Evolutionary conservation across 768 basidiomycete species (phyloP).

Genomic region (Hortiboletus flavorubellus): DNA sequence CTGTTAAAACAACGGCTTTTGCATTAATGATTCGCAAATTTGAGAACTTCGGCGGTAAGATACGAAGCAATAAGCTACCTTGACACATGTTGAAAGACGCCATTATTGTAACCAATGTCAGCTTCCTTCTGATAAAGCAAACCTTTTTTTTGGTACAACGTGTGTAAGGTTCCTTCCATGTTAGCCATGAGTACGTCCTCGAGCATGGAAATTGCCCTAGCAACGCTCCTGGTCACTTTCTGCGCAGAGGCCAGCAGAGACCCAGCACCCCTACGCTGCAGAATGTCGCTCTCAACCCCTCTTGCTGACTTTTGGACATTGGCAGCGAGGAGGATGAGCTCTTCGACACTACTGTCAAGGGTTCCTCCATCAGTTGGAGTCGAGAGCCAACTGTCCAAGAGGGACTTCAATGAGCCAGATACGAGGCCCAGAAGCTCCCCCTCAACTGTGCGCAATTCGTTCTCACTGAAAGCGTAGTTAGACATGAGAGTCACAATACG

Average conservation of each 20-base stretch:
- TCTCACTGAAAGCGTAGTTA: too few relatives aligned
- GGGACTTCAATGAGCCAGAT: background rate
- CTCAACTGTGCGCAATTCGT: too few relatives aligned
- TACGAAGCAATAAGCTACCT: too few relatives aligned
- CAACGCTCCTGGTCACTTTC: background rate
- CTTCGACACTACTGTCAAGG: background rate
- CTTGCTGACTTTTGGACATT: background rate
- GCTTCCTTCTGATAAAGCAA: background rate
- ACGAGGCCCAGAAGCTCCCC: background rate
- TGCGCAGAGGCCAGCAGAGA: background rate
- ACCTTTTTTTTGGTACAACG: background rate
- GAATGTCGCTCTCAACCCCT: background rate
- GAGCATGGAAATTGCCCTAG: background rate
- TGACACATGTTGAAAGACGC: too few relatives aligned
- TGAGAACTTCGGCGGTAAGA: too few relatives aligned
- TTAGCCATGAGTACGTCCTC: background rate
- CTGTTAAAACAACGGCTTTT: background rate
- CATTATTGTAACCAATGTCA: too few relatives aligned
- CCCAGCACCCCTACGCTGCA: background rate
- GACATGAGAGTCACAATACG: too few relatives aligned
- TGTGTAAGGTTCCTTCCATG: background rate
- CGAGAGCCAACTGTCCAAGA: background rate
- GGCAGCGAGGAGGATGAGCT: background rate
- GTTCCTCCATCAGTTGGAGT: background rate
- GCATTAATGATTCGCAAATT: too few relatives aligned